Evolutionary conservation across 1,139 yeast species (phyloP), one percentile per base, ranked within the genome.

Genomic region (Magnusiomyces ingens): DNA sequence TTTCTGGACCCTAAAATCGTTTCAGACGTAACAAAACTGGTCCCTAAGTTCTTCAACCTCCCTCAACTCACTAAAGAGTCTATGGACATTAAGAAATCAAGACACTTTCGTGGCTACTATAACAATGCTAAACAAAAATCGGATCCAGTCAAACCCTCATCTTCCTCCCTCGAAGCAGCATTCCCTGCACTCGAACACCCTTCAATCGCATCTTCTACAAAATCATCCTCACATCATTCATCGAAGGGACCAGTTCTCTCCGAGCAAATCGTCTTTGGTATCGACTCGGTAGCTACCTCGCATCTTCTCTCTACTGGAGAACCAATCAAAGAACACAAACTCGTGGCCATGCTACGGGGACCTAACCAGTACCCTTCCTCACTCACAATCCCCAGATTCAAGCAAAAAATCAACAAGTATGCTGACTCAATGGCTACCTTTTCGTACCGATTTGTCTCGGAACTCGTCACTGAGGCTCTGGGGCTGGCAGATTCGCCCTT

Each of bases 311-410:
- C 37, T n/a, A 5, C 49, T 18, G 52, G 19, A 17, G 49, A 46
- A 17, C 49, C 49, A 18, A 12, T 15, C 2, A 36, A 21, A 10
- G 42, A 46, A 11, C 17, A 35, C 3, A 40, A 36, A 18, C 8
- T 49, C 10, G 46, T 44, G 41, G 37, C 29, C n/a, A 49, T 45
- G 52, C 44, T 52, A 6, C 44, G 49, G 1, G 55, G 55, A 4
- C 55, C 55, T 18, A 52, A 52, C 43, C 55, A 52, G 22, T 49
- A 49, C 52, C 52, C 52, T 10, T 36, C 46, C 11, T 17, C 43
- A 4, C 36, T 49, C 2, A 36, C 46, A 2, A 22, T 49, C 12
- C 55, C 52, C 3, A 48, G 47, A 15, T 52, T 52, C 36, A 45
- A 49, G 15, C 32, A n/a, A 10, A 21, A 38, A n/a, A 43, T 49